phyloP scores from a whole-genome alignment of 192 early-diverging fungal genomes.

The Coemansia sp. region DNA sequence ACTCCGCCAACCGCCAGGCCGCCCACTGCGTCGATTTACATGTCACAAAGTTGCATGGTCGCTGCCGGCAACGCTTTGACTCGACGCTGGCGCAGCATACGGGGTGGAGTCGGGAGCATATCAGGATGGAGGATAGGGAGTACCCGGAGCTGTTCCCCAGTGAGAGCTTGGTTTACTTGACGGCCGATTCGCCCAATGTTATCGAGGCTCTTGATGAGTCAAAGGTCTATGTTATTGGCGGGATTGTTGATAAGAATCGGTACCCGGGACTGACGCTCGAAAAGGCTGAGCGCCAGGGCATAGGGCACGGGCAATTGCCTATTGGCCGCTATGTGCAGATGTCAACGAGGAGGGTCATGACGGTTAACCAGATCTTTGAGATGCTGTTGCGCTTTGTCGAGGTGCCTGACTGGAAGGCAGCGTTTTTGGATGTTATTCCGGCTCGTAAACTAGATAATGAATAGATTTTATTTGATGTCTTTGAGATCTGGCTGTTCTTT shows the following conservation, averaged over 20 bases:
- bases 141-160: slow-evolving; percentile 52
- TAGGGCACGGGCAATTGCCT: slow-evolving; percentile 76
- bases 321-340: slow-evolving; percentile 83
- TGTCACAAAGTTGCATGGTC: slow-evolving; percentile 61
- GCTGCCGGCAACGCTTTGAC: slow-evolving; percentile 52
- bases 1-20: slow-evolving; percentile 64
- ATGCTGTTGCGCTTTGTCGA: slow-evolving; percentile 83
- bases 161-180: slow-evolving; percentile 78
- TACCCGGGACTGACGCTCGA: slow-evolving; percentile 76
- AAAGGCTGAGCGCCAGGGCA: slow-evolving; percentile 72
- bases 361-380: slow-evolving; percentile 95
- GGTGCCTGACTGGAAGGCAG: slow-evolving; percentile 75
- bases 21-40: slow-evolving; percentile 56
- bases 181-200: slow-evolving; percentile 81
- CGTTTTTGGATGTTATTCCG: slow-evolving; percentile 90
- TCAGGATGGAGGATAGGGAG: slow-evolving; percentile 27
- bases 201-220: slow-evolving; percentile 65
- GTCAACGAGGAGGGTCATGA: slow-evolving; percentile 78
- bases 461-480: neutral
- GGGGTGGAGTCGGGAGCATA: slow-evolving; percentile 53
- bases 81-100: slow-evolving; percentile 42
- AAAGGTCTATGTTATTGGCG: slow-evolving; percentile 88
- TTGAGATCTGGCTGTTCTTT: slow-evolving; percentile 31
- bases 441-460: slow-evolving; percentile 4
- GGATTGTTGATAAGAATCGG: slow-evolving; percentile 93